Evolutionary conservation across 2,329 filamentous ascomycete species (phyloP).

Genomic region (Aspergillus intermedius): DNA sequence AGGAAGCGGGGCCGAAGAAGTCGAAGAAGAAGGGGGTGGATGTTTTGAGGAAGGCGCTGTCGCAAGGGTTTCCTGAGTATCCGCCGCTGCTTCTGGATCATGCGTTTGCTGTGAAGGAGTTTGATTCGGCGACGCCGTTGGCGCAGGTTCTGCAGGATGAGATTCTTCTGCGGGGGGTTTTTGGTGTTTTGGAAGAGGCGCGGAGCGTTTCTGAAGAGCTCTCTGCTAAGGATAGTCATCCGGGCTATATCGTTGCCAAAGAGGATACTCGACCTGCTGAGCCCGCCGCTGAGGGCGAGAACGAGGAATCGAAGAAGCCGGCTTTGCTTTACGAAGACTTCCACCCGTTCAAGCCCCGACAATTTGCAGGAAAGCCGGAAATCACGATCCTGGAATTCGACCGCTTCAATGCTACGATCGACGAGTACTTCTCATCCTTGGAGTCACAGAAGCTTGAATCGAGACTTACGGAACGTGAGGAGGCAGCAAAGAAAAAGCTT

Average conservation of each 20-base stretch:
- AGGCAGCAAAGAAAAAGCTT: slow-evolving; percentile 72
- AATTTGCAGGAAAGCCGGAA: slow-evolving; percentile 63
- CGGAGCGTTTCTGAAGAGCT: slow-evolving; percentile 63
- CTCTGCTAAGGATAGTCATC: slow-evolving; percentile 57
- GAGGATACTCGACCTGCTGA: slow-evolving; percentile 32
- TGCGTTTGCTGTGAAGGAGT: slow-evolving; percentile 61
- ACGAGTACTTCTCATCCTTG: slow-evolving; percentile 94
- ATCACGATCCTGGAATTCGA: slow-evolving; percentile 69
- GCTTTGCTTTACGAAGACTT: slow-evolving; percentile 82
- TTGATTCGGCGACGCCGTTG: slow-evolving; percentile 62
- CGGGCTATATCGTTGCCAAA: slow-evolving; percentile 84
- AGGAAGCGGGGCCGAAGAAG: slow-evolving; percentile 50
- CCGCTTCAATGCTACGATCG: slow-evolving; percentile 86
- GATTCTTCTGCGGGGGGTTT: slow-evolving; percentile 57
- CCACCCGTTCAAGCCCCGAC: slow-evolving; percentile 79
- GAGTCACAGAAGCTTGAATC: slow-evolving; percentile 91
- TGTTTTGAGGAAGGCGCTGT: slow-evolving; percentile 70
- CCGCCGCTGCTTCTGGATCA: slow-evolving; percentile 86
- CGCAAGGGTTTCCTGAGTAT: slow-evolving; percentile 78
- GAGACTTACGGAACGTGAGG: slow-evolving; percentile 72
- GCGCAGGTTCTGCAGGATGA: slow-evolving; percentile 65
- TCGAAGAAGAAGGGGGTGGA: slow-evolving; percentile 69
- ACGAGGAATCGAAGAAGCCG: slow-evolving; percentile 29
- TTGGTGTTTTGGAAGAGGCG: slow-evolving; percentile 64
- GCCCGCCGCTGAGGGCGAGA: slow-evolving; percentile 26